Evolutionary conservation across 805 yeast genomes (phyloP).

Genomic region (Saccharomycopsis fodiens): DNA sequence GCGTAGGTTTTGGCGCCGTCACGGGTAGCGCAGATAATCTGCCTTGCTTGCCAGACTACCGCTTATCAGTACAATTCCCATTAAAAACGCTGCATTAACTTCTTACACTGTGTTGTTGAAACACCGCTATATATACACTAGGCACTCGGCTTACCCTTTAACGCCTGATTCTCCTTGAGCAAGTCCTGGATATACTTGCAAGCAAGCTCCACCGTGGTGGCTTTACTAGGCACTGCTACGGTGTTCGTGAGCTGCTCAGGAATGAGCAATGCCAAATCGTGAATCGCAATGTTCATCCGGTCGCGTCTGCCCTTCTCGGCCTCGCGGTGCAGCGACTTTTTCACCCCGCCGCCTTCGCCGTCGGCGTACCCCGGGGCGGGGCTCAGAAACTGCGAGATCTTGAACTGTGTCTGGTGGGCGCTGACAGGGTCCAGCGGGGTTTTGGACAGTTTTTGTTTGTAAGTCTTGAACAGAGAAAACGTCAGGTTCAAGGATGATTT

Average conservation of each 20-base stretch:
- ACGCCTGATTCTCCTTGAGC: conserved; percentile 27
- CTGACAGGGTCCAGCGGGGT: conserved; percentile 13
- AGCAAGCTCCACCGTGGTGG: conserved; percentile 91
- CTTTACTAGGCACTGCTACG: conserved; percentile 72
- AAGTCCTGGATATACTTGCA: conserved; percentile 54
- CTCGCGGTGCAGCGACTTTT: conserved; percentile 56
- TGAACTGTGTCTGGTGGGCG: conserved; percentile 21
- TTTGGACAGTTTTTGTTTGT: conserved; percentile 13
- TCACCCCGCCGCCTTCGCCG: conserved; percentile 13
- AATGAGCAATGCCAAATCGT: conserved; percentile 60
- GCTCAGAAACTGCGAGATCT: conserved; percentile 9
- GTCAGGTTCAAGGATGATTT: conserved; percentile 24
- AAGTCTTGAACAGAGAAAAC: conserved; percentile 19
- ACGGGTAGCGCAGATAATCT: background rate
- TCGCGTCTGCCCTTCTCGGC: conserved; percentile 97
- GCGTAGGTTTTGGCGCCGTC: background rate
- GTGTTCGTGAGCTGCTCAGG: conserved; percentile 55
- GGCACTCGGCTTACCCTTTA: conserved; percentile 7
- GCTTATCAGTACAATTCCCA: background rate
- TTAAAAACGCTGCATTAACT: too few species aligned
- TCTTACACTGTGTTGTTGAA: too few species aligned
- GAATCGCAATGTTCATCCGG: conserved; percentile 81
- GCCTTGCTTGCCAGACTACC: background rate
- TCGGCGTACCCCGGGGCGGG: background rate
- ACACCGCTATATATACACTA: too few species aligned